Evolutionary conservation across 352 stramenopile genomes (phyloP).

Genomic region (Phytophthora pinifolia): DNA sequence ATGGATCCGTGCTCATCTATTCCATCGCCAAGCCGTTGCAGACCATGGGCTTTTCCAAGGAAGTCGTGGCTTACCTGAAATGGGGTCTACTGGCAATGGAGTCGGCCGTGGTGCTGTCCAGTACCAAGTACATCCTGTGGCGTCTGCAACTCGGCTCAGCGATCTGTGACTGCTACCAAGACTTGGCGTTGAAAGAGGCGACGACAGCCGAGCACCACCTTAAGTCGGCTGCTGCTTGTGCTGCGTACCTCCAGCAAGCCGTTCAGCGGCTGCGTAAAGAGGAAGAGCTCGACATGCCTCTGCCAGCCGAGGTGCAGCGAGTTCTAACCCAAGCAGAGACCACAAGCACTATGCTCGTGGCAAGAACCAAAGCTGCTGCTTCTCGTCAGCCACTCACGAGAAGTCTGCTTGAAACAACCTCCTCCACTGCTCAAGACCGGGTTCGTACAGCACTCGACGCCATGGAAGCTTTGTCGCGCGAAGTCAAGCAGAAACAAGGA

Average conservation of each 20-base stretch:
- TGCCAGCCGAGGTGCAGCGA: conserved; percentile 41
- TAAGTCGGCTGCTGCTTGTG: conserved; percentile 46
- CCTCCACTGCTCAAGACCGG: conserved; percentile 26
- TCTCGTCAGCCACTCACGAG: conserved; percentile 27
- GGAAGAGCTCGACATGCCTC: conserved; percentile 71
- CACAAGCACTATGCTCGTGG: conserved; percentile 35
- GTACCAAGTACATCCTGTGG: conserved; percentile 68
- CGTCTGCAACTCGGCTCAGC: conserved; percentile 52
- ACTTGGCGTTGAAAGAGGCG: conserved; percentile 38
- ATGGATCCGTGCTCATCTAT: conserved; percentile 64
- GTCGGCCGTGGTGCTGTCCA: conserved; percentile 52
- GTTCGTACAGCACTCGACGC: conserved; percentile 44
- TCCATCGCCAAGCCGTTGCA: conserved; percentile 50
- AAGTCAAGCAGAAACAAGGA: conserved; percentile 5
- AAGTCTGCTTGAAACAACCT: conserved; percentile 32
- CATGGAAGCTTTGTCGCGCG: conserved; percentile 23
- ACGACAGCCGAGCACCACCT: conserved; percentile 18
- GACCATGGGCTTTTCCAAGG: conserved; percentile 43
- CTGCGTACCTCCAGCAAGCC: conserved; percentile 35
- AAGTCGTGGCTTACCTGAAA: conserved; percentile 67
- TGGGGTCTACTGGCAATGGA: conserved; percentile 61
- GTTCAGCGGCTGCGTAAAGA: conserved; percentile 64
- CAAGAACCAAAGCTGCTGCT: conserved; percentile 22
- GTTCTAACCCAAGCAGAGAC: conserved; percentile 46
- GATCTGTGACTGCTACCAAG: conserved; percentile 63